Evolutionary conservation across 495 filamentous ascomycete genomes (phyloP).

Genomic region (Articulospora tetracladia): DNA sequence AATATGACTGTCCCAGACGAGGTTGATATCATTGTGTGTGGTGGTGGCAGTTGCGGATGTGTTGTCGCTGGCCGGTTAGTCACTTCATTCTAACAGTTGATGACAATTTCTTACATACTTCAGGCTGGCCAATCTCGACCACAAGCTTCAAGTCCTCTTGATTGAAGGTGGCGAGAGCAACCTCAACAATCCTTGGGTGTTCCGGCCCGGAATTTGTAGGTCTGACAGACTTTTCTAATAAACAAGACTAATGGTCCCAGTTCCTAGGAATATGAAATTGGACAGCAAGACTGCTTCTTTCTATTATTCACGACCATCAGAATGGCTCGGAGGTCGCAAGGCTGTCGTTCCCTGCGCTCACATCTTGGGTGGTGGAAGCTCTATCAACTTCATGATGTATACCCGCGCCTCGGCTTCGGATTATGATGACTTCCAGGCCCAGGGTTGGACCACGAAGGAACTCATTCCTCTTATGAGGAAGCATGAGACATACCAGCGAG

Average conservation of each 20-base stretch:
- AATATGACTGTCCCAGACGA: conserved; percentile 56
- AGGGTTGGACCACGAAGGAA: conserved; percentile 78
- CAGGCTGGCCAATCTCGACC: conserved; percentile 73
- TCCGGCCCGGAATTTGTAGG: conserved; percentile 65
- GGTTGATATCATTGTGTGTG: conserved; percentile 81
- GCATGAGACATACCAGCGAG: conserved; percentile 78
- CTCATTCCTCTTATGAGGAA: conserved; percentile 78
- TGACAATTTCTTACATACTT: neutral
- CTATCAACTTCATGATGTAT: conserved; percentile 90
- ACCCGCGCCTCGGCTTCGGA: conserved; percentile 77
- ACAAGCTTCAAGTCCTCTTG: conserved; percentile 73
- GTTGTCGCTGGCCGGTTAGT: conserved; percentile 66
- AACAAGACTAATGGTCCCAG: conserved; percentile 1
- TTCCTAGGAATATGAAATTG: conserved; percentile 75
- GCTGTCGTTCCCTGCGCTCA: conserved; percentile 79
- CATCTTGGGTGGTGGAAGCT: conserved; percentile 72
- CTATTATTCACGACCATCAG: conserved; percentile 73
- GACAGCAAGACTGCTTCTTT: conserved; percentile 85
- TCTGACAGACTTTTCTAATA: neutral
- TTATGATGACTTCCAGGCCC: conserved; percentile 80
- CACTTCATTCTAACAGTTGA: neutral
- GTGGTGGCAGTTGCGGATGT: conserved; percentile 67
- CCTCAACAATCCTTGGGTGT: conserved; percentile 81
- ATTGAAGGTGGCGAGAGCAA: conserved; percentile 80
- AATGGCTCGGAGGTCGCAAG: conserved; percentile 65